Percentiles rank a stretch among this genome's conserved stretches.
Conservation (phyloP, 306 rosid species). For the Quercus wislizeni region DNA sequence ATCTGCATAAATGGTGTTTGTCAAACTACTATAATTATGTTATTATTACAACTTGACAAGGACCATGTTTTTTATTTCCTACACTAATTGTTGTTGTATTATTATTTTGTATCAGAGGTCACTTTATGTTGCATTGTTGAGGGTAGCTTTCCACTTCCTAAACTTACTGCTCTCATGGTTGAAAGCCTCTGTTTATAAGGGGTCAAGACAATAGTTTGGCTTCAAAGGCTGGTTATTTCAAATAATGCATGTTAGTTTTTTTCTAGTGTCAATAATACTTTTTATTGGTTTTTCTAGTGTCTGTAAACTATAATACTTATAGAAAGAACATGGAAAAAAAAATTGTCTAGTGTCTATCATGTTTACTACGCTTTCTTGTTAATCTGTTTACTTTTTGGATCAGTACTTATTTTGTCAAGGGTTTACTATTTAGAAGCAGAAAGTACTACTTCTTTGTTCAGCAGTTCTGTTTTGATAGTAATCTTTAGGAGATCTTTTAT, state of each 20-base stretch:
- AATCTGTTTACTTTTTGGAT: neutral
- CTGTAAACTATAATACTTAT: neutral
- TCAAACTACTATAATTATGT: neutral
- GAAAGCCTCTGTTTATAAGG: neutral
- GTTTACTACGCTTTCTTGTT: neutral
- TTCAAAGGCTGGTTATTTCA: neutral
- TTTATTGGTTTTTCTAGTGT: neutral
- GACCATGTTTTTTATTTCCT: neutral
- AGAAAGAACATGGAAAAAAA: no score
- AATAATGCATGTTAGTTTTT: neutral
- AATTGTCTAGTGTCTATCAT: neutral
- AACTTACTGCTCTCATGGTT: neutral
- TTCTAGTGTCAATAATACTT: neutral
- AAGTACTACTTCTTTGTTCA: neutral
- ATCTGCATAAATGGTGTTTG: neutral
- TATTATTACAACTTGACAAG: neutral
- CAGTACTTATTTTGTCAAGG: neutral
- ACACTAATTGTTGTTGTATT: neutral
- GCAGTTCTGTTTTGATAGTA: neutral
- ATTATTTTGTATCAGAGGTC: neutral
- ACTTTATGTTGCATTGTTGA: neutral
- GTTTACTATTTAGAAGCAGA: neutral
- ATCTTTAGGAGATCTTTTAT: neutral
- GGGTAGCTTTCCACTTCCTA: neutral
- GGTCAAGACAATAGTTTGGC: neutral